Percentiles rank a stretch among this genome's conserved stretches.
These are phyloP conservation scores for Neonectria ditissima DNA, from an alignment of 2,329 filamentous ascomycete species.

Conservation along the genomic window DNA sequence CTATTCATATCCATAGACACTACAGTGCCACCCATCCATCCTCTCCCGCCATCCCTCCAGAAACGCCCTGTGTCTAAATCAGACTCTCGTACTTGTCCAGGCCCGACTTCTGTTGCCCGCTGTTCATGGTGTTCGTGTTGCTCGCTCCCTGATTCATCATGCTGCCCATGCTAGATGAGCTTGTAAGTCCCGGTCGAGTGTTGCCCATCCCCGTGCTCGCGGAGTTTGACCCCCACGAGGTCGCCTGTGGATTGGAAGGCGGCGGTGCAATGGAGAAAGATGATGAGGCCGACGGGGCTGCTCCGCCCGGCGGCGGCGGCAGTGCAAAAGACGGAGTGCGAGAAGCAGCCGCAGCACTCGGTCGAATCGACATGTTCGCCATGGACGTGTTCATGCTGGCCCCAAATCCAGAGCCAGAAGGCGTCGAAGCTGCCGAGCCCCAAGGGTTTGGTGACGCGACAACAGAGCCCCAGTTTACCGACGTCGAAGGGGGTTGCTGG, in stretches of 20 bases:
- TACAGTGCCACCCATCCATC: constrained; percentile 5
- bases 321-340: constrained; percentile 66
- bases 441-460: constrained; percentile 60
- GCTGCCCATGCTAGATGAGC: constrained; percentile 39
- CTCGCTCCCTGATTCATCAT: constrained; percentile 41
- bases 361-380: constrained; percentile 61
- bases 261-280: constrained; percentile 63
- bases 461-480: constrained; percentile 65
- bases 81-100: constrained; percentile 78
- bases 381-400: constrained; percentile 57
- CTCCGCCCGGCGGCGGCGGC: constrained; percentile 63
- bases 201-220: constrained; percentile 24
- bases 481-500: constrained; percentile 47
- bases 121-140: constrained; percentile 43
- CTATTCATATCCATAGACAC: constrained; percentile 16
- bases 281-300: constrained; percentile 45
- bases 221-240: constrained; percentile 41
- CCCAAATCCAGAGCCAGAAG: constrained; percentile 49
- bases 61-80: constrained; percentile 55
- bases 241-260: constrained; percentile 48
- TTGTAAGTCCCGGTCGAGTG: constrained; percentile 17
- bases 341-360: constrained; percentile 52
- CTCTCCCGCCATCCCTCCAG: background rate
- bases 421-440: constrained; percentile 53
- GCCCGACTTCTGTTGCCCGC: constrained; percentile 59